Evolutionary conservation across 163 green algal genomes (phyloP).

Genomic region (Chlorella variabilis): DNA sequence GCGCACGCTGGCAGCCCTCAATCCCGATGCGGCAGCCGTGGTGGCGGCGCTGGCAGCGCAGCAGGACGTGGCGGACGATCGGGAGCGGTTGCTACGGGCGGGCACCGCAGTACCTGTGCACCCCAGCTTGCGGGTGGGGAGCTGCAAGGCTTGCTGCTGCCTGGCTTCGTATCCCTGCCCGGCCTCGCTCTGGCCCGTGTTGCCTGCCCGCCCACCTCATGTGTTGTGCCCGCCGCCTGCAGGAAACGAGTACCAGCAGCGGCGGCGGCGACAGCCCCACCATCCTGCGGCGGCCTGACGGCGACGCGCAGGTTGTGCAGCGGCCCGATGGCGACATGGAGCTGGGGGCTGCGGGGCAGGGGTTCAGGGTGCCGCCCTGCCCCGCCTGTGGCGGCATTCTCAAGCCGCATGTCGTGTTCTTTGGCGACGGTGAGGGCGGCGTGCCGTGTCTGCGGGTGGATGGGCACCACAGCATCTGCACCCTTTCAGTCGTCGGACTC

Average conservation of each 20-base stretch:
- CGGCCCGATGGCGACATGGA: conserved; percentile 89
- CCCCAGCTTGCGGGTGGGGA: conserved; percentile 12
- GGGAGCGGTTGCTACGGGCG: conserved; percentile 44
- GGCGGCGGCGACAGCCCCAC: background rate
- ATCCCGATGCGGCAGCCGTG: conserved; percentile 60
- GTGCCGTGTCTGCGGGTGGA: background rate
- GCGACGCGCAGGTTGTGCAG: conserved; percentile 38
- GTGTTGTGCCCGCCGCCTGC: background rate
- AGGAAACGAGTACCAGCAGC: conserved; percentile 14
- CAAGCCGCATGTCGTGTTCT: conserved; percentile 93
- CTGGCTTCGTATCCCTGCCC: background rate
- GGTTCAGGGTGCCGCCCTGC: conserved; percentile 80
- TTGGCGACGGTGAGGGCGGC: conserved; percentile 63
- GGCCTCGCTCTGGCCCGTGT: background rate
- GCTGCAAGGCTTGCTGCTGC: background rate
- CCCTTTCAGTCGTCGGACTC: background rate
- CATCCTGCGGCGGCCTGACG: background rate
- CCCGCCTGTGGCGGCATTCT: conserved; percentile 74
- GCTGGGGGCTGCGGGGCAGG: conserved; percentile 55
- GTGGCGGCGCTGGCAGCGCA: conserved; percentile 42
- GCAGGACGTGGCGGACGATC: conserved; percentile 30
- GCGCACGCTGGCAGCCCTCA: conserved; percentile 63
- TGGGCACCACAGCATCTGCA: too few relatives aligned
- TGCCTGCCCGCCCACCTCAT: background rate
- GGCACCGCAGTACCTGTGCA: conserved; percentile 46